Evolutionary conservation across 352 stramenopile genomes (phyloP), one percentile per base, ranked within the genome.

Genomic region (Pythium aquatile): DNA sequence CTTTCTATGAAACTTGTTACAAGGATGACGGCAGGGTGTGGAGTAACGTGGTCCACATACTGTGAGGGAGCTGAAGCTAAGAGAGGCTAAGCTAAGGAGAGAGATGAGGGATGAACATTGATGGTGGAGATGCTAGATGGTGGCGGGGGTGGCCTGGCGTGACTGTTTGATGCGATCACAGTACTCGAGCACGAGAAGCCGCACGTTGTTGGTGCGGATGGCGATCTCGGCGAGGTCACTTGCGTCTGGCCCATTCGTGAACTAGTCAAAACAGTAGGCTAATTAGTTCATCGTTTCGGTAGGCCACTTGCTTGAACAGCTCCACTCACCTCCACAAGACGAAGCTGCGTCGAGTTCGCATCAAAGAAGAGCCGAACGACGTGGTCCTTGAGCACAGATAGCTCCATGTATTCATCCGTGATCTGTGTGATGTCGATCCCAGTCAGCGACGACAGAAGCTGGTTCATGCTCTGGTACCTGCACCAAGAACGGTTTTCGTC

Each of bases 401-500:
- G 65, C 68, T 92, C 81, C 33, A 92, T 70, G 42, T 79, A 87
- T 55, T 87, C 78, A 17, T 83, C 73, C 10, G 69, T 73, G 33
- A 92, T 75, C 44, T 76, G 77, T 0, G 59, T 75, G 49, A 90
- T 81, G 42, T 87, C 79, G 47, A 92, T 63, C 24, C 78, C 79
- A 2, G 79, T 80, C 9, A 90, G 52, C 24, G 79, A 77, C 47
- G 77, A 61, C 16, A 85, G 73, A 32, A 90, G 78, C 26, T 75
- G 72, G 46, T 72, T 72, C 59, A 92, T 77, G 39, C 85, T 77
- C 30, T 87, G 75, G 61, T 90, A 91, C 81, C 81, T 90, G 39
- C 20, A 24, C 20, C 52, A 24, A 40, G 10, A n/a, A 14, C 16
- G 58, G 20, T 24, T 24, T 24, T 24, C 58, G 49, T 17, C 39